phyloP scores from a whole-genome alignment of 2,329 filamentous ascomycete genomes.

The Teratosphaeria pseudoeucalypti region DNA sequence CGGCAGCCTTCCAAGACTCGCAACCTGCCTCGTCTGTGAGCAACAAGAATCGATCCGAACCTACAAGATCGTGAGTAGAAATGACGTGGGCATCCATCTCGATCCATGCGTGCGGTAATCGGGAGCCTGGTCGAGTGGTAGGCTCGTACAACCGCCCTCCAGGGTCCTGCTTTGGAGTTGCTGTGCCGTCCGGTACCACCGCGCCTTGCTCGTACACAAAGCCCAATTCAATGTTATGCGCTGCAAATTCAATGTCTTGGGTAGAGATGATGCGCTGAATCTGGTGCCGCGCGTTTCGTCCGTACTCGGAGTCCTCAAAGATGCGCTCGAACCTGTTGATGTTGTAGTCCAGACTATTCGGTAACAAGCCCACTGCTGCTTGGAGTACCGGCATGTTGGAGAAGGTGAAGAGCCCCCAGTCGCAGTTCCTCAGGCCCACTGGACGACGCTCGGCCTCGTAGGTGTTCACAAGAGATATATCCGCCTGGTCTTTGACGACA shows the following conservation, averaged over 20 bases:
- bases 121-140: not conserved
- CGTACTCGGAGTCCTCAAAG: not conserved
- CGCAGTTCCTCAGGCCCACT: not conserved
- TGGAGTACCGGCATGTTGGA: not conserved
- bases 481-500: conserved; percentile 8
- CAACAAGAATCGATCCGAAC: not conserved
- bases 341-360: not conserved
- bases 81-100: not conserved
- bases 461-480: conserved; percentile 6
- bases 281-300: not conserved
- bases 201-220: not conserved
- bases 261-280: not conserved
- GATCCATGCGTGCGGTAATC: not conserved
- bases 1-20: not conserved
- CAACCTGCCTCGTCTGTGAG: not conserved
- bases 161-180: not conserved
- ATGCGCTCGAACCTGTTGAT: not conserved
- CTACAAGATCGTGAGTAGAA: not conserved
- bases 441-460: conserved; percentile 13
- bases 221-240: not conserved
- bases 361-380: not conserved
- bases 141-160: not conserved
- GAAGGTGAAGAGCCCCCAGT: not conserved
- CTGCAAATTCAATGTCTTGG: not conserved
- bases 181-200: not conserved